A percentile compares a stretch with the other conserved stretches of the same genome.
phyloP scores from a whole-genome alignment of 306 rosid genomes.

The Sindora glabra region DNA sequence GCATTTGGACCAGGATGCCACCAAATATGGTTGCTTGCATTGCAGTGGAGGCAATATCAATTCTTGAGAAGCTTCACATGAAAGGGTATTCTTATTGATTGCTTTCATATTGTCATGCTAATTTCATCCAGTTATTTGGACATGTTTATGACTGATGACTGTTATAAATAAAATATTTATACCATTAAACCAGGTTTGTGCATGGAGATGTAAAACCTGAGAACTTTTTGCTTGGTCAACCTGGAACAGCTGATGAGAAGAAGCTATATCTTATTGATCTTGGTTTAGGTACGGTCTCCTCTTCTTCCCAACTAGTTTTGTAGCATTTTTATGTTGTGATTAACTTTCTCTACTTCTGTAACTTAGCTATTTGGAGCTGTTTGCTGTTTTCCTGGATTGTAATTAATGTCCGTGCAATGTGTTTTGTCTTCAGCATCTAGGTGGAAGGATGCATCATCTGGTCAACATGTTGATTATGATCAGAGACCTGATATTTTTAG shows the following conservation, averaged over 20 bases:
- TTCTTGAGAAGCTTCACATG: constrained; percentile 90
- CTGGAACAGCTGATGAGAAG: constrained; percentile 86
- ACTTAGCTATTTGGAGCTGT: neutral
- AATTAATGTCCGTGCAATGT: constrained; percentile 5
- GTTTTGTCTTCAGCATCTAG: constrained; percentile 65
- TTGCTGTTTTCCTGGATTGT: neutral
- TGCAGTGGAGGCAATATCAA: constrained; percentile 92
- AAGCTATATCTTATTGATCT: constrained; percentile 87
- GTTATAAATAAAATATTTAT: neutral
- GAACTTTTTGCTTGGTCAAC: constrained; percentile 89
- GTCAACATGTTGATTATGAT: constrained; percentile 86
- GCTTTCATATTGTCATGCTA: neutral
- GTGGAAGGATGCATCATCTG: constrained; percentile 81
- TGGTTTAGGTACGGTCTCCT: constrained; percentile 61
- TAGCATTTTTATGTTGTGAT: neutral
- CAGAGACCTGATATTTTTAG: constrained; percentile 96
- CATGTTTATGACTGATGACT: neutral
- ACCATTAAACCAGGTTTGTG: constrained; percentile 56
- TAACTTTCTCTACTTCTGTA: neutral
- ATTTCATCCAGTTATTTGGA: constrained; percentile 5
- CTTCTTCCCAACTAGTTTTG: neutral
- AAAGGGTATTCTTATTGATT: constrained; percentile 54
- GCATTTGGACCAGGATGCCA: constrained; percentile 59
- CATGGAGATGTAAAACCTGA: constrained; percentile 98
- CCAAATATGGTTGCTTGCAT: constrained; percentile 93